Evolutionary conservation across 495 filamentous ascomycete genomes (phyloP), one percentile per base, ranked within the genome.

Genomic region (Terfezia claveryi): DNA sequence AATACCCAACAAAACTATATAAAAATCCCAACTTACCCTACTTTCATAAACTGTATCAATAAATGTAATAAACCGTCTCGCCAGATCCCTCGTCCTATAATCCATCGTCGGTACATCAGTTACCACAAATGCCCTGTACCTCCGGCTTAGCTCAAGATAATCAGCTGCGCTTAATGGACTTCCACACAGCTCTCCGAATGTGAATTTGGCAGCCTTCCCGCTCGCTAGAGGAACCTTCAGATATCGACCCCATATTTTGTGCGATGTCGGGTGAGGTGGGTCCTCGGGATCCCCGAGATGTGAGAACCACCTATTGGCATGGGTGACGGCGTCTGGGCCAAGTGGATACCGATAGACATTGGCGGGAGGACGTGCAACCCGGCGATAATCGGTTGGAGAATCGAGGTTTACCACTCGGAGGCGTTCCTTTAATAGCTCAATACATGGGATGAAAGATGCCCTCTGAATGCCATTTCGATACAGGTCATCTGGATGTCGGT

Each of bases 401-500:
- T 96, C 82, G 51, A 98, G 77, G 69, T 94, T 95, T 62, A 98
- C 82, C 50, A 98, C 85, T 49, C 80, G 76, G 27, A 98, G 76
- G 8, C 79, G 76, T 53, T 72, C 76, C 62, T 94, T 86, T 37
- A 98, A 76, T 10, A 98, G 80, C 55, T 84, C 83, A 66, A 98
- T 98, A 61, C 87, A 93, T 2, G 91, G 91, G 56, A 98, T 80
- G 66, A 98, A 98, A 17, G 83, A 88, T 56, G 87, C 78, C 56
- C 91, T 82, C 73, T 98, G 91, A 62, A 98, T 91, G 58, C 91
- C 91, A 67, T 98, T 98, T 67, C 85, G 89, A 74, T 98, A 98
- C 37, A 98, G 76, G 58, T 98, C 87, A 64, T 89, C 80, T 10
- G 91, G 91, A 63, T 95, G 92, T 7, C 91, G 77, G 70, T 98